Base-by-base conservation (phyloP, 1,139 yeast genomes). In the Pneumocystis jirovecii region DNA sequence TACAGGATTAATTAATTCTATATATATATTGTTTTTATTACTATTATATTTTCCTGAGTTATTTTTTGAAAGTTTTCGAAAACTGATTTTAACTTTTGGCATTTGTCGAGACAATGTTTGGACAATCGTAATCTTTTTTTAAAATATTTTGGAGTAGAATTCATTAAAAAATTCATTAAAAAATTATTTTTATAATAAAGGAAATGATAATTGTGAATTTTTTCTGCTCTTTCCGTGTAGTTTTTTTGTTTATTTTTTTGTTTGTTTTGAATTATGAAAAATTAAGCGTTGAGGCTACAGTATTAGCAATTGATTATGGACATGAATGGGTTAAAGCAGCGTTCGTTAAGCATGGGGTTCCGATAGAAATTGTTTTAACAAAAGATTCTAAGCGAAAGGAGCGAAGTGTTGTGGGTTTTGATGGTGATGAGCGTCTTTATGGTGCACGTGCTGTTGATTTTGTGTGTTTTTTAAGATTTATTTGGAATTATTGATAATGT, bases 381-480 rank as follows among this genome's bases (percentile, higher is more conserved):
- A 86, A 89, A 60, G 97, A 93, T 72, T 88, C 96, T 7, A 89
- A 90, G 75, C 81, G 98, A 67, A 93, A 93, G 74, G 97, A 93
- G 72, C 79, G 85, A 15, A 82, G 91, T 1, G 96, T 95, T 0
- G 72, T 93, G 39, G 85, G 88, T 0, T 80, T 91, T 68, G 82
- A 87, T 69, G 75, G 77, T 5, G 65, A 68, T 64, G 95, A 87
- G 72, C 81, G 97, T 69, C 77, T 83, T 0, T 91, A 86, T 73
- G 97, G 97, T 3, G 82, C 89, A 1, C 83, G 85, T 29, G 89
- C 93, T 0, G 81, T 84, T 21, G 81, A 89, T 0, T 78, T 87
- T 63, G 57, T 50, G 83, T 87, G 68, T 81, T 67, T 45, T 17
- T 40, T 34, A 29, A 39, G 42, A 50, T 21, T 37, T 15, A n/a